A percentile compares a stretch with the other conserved stretches of the same genome.
Conservation (phyloP, 83 land plant species). For the Picea abies region DNA sequence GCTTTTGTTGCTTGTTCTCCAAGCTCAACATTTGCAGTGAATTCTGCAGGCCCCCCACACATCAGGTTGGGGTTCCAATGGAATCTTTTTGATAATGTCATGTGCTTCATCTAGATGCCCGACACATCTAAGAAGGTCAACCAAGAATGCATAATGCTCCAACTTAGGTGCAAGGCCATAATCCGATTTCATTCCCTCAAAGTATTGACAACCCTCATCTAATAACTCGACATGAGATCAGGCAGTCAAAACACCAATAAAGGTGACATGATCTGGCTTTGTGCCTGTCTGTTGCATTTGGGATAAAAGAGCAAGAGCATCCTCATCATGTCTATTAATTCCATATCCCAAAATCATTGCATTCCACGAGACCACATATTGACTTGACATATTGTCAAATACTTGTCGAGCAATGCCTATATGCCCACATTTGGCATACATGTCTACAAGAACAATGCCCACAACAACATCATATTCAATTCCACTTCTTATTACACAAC, state of each 20-base stretch:
- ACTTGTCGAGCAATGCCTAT: constrained; percentile 30
- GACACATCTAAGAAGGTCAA: no score
- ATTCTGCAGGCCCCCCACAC: constrained; percentile 5
- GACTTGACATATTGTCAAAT: constrained; percentile 36
- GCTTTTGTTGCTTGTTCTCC: not conserved
- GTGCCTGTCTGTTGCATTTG: constrained; percentile 24
- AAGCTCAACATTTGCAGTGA: not conserved
- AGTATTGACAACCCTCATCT: no score
- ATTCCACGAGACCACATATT: constrained; percentile 20
- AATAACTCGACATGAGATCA: constrained; percentile 30
- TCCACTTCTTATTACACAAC: constrained; percentile 23
- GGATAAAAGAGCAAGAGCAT: constrained; percentile 34
- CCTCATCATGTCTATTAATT: constrained; percentile 34
- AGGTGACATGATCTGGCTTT: not conserved
- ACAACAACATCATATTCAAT: constrained; percentile 28
- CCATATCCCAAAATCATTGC: no score
- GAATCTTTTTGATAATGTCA: no score
- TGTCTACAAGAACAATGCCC: constrained; percentile 45
- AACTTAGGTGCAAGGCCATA: no score
- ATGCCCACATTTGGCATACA: constrained; percentile 65
- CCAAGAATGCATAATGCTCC: no score
- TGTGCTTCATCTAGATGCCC: no score
- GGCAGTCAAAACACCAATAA: constrained; percentile 18
- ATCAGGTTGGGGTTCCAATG: not conserved
- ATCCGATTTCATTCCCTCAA: no score